These are phyloP conservation scores for Mycena vulgaris DNA, from an alignment of 768 basidiomycete species.

Conservation along the genomic window DNA sequence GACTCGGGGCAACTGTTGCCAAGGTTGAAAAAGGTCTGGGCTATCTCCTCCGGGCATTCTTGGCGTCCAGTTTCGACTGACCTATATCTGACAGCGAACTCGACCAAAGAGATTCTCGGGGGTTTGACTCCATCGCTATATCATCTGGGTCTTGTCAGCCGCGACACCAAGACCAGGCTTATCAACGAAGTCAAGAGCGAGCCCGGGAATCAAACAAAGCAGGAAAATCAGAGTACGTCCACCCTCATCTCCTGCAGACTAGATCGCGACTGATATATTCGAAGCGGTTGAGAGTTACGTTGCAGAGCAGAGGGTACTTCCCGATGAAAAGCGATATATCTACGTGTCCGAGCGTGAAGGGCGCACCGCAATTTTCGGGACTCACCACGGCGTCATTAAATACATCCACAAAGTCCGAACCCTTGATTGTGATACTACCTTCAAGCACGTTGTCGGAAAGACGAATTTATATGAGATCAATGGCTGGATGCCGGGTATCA, in stretches of 20 bases:
- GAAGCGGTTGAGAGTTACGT: slow-evolving; percentile 8
- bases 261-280: neutral
- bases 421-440: slow-evolving; percentile 27
- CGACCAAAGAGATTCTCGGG: slow-evolving; percentile 25
- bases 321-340: neutral
- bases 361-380: too few species aligned
- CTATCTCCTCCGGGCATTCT: neutral
- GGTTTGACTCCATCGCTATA: slow-evolving; percentile 22
- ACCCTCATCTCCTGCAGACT: neutral
- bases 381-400: neutral
- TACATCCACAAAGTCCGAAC: slow-evolving; percentile 16
- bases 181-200: too few species aligned
- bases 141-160: slow-evolving; percentile 18
- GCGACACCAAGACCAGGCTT: too few species aligned
- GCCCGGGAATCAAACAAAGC: slow-evolving; percentile 21
- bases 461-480: slow-evolving; percentile 15
- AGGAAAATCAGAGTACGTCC: slow-evolving; percentile 20
- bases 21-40: slow-evolving; percentile 21
- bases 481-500: too few species aligned
- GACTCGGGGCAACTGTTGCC: slow-evolving; percentile 26
- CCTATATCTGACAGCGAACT: slow-evolving; percentile 3
- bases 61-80: slow-evolving; percentile 1
- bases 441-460: slow-evolving; percentile 23
- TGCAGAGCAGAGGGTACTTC: neutral
- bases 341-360: too few species aligned